phyloP scores from a whole-genome alignment of 1,139 yeast species.

The Candida pseudoviswanathii region DNA sequence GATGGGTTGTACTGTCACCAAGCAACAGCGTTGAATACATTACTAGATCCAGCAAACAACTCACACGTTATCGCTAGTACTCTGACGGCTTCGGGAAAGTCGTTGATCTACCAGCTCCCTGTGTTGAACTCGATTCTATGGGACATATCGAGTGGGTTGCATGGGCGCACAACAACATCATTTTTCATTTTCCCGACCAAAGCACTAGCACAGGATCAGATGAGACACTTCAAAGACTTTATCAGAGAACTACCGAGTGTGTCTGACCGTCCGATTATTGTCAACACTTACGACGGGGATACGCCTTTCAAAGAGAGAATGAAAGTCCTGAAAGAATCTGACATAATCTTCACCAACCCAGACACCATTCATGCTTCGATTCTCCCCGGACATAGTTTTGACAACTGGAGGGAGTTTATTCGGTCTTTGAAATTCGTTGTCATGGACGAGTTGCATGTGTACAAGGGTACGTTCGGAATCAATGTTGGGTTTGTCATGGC shows the following conservation, averaged over 20 bases:
- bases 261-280: constrained; percentile 38
- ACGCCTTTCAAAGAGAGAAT: constrained; percentile 61
- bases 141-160: constrained; percentile 29
- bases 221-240: constrained; percentile 69
- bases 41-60: constrained; percentile 39
- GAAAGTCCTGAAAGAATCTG: constrained; percentile 59
- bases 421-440: constrained; percentile 69
- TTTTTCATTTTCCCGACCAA: constrained; percentile 93
- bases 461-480: constrained; percentile 88
- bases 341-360: constrained; percentile 89
- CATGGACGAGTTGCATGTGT: constrained; percentile 88
- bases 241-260: constrained; percentile 45
- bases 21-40: constrained; percentile 66
- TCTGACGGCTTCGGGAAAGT: constrained; percentile 94
- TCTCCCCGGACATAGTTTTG: constrained; percentile 54
- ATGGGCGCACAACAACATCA: constrained; percentile 52
- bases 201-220: constrained; percentile 96
- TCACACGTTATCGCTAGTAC: constrained; percentile 83
- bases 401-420: constrained; percentile 71
- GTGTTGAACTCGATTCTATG: constrained; percentile 62
- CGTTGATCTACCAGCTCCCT: constrained; percentile 87
- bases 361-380: constrained; percentile 89
- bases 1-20: constrained; percentile 76
- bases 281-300: constrained; percentile 93
- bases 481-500: constrained; percentile 87